These are phyloP conservation scores for Beauveria pseudobassiana DNA, from an alignment of 2,329 filamentous ascomycete genomes.

Conservation along the genomic window DNA sequence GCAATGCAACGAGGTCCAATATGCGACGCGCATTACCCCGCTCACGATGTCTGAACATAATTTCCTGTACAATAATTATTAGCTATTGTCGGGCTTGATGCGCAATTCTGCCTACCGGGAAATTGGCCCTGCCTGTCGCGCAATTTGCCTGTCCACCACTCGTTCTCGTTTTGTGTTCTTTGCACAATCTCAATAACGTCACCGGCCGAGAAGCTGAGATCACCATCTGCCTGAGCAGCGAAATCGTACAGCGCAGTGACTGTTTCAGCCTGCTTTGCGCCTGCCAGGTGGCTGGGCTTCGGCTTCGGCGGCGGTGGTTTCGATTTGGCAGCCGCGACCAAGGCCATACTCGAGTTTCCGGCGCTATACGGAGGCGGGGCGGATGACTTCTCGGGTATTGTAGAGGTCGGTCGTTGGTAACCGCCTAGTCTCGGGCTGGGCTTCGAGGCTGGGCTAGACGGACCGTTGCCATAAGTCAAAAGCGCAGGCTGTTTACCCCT, in stretches of 20 bases:
- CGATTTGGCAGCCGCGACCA: constrained; percentile 46
- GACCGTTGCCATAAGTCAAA: constrained; percentile 41
- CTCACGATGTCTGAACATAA: constrained; percentile 8
- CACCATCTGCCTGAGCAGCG: constrained; percentile 88
- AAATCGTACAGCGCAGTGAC: constrained; percentile 94
- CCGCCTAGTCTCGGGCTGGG: constrained; percentile 23
- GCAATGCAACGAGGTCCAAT: neutral
- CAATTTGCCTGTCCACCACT: constrained; percentile 90
- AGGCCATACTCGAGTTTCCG: constrained; percentile 34
- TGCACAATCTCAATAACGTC: constrained; percentile 84
- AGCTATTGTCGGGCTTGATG: constrained; percentile 14
- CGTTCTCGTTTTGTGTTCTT: constrained; percentile 83
- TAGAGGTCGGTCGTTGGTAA: constrained; percentile 26
- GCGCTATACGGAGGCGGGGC: constrained; percentile 67
- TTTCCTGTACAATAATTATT: constrained; percentile 14
- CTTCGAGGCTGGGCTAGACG: constrained; percentile 12
- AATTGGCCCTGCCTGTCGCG: constrained; percentile 83
- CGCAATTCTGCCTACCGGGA: constrained; percentile 59
- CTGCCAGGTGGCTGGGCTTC: constrained; percentile 69
- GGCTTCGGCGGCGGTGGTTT: constrained; percentile 70
- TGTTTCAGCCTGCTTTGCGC: constrained; percentile 59
- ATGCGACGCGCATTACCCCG: neutral
- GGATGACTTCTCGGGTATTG: constrained; percentile 40
- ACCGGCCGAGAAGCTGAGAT: constrained; percentile 81
- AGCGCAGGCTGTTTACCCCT: constrained; percentile 40